Evolutionary conservation across 2,329 filamentous ascomycete species (phyloP), one percentile per base, ranked within the genome.

Genomic region (Botryotinia calthae): DNA sequence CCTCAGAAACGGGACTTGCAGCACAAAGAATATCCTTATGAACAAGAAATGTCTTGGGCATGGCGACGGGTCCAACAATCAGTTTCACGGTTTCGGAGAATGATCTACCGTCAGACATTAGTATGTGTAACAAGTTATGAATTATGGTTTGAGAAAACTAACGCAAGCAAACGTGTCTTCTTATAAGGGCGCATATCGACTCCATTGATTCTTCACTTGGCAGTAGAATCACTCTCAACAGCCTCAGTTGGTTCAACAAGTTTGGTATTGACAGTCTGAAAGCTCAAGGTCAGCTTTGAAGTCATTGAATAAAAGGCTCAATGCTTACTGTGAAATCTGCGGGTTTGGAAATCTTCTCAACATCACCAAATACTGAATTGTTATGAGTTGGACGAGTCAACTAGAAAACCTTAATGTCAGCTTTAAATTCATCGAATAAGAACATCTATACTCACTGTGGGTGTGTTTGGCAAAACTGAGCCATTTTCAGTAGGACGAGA

Each of bases 1-100:
- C 68, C 42, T 74, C 48, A 59, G 75, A 75, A 31, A 74, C 66
- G 18, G 61, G 56, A 37, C 74, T 75, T 22, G 70, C 62, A 0
- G 71, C 62, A 65, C 72, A 74, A 12, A 78, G 72, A 3, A 75
- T 10, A 5, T 73, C 65, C 61, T 75, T 72, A 22, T 76, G 74
- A 20, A 74, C 65, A 1, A 54, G 7, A 25, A 75, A 37, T 20
- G n/a, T 51, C 46, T 51, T 31, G 7, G 20, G 7, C 18, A 0
- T 37, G 10, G 20, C 66, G n/a, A 1, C 46, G 14, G n/a, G 14
- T 4, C 51, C 75, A 8, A 75, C 73, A 34, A 67, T 51, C 6
- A 78, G 31, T 6, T 61, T 71, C 9, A 71, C 44, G 8, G 25
- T 37, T 10, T 71, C 58, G 12, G 16, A 28, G 28, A 69, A 42